Evolutionary conservation across 495 filamentous ascomycete genomes (phyloP), one percentile per base, ranked within the genome.

Genomic region (Trichoderma parareesei): DNA sequence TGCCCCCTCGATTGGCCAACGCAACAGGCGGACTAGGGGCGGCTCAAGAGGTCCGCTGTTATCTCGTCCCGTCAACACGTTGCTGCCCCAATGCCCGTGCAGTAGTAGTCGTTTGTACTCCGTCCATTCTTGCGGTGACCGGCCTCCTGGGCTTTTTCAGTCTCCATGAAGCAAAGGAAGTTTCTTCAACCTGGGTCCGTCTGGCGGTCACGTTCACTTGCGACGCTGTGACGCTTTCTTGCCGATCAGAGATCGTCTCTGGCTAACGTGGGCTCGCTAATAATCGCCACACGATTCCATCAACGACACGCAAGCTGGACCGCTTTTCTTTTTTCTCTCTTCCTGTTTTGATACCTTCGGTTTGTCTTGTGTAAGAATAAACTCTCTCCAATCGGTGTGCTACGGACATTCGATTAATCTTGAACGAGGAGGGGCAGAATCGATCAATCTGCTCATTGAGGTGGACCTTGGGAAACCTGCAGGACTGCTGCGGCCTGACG

Each of bases 221-320:
- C 13, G 27, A 35, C 53, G 37, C 53, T 57, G 53, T 57, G 53
- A 35, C 27, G 27, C 53, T 18, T 37, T 10, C 27, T 27, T 38
- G 53, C 53, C 53, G 53, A 57, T 57, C 53, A 57, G 27, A 10
- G 53, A 57, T 57, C 14, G 37, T 57, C 53, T 37, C 33, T 57
- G 14, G 27, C 53, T 10, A 57, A 37, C 53, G 53, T 57, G 53
- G 53, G 53, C 33, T 57, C 53, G 53, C 53, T 57, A 57, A 57
- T 18, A 20, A 9, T 9, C 18, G 10, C 9, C 7, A 4, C 16
- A 57, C 27, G 27, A 57, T 14, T 37, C 48, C 18, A 48, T 8
- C 2, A 0, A 57, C 16, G 37, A 57, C 7, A 13, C 53, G 40
- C 33, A 33, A 35, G 11, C 27, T 57, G 9, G 53, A 57, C 53